These are phyloP conservation scores for Trifolium dubium DNA, from an alignment of 306 rosid species.

Conservation along the genomic window DNA sequence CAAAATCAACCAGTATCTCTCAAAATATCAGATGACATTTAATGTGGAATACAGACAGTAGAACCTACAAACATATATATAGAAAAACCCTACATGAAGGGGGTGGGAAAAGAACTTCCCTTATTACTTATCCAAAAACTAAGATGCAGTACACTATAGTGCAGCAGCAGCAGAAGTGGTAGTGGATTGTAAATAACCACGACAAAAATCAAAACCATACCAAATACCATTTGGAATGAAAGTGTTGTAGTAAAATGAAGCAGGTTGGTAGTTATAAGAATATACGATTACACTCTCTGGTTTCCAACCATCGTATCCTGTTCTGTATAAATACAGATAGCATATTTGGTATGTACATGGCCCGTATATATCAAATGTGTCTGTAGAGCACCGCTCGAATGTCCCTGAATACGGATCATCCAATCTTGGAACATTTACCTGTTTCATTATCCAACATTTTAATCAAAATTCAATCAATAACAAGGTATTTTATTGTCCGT, in stretches of 20 bases:
- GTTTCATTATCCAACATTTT: not conserved
- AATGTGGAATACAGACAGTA: not conserved
- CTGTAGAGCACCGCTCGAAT: constrained; percentile 83
- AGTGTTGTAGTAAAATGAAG: constrained; percentile 58
- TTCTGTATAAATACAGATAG: constrained; percentile 69
- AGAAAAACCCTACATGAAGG: not conserved
- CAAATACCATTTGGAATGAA: constrained; percentile 64
- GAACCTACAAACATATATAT: not conserved
- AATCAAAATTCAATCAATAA: not conserved
- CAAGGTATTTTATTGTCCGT: too few relatives aligned
- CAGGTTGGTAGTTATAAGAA: constrained; percentile 47
- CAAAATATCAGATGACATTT: constrained; percentile 1
- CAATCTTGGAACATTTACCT: constrained; percentile 72
- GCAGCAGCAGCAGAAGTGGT: constrained; percentile 10
- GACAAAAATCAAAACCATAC: constrained; percentile 77
- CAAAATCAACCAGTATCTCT: not conserved
- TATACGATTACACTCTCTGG: constrained; percentile 66
- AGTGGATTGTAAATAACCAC: constrained; percentile 38
- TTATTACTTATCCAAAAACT: not conserved
- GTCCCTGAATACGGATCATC: constrained; percentile 67
- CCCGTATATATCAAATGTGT: constrained; percentile 68
- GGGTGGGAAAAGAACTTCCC: not conserved
- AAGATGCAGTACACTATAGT: constrained; percentile 32
- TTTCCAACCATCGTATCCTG: constrained; percentile 84
- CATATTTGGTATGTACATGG: constrained; percentile 77